Evolutionary conservation across 2,329 filamentous ascomycete genomes (phyloP), one percentile per base, ranked within the genome.

Genomic region (Aspergillus chevalieri): DNA sequence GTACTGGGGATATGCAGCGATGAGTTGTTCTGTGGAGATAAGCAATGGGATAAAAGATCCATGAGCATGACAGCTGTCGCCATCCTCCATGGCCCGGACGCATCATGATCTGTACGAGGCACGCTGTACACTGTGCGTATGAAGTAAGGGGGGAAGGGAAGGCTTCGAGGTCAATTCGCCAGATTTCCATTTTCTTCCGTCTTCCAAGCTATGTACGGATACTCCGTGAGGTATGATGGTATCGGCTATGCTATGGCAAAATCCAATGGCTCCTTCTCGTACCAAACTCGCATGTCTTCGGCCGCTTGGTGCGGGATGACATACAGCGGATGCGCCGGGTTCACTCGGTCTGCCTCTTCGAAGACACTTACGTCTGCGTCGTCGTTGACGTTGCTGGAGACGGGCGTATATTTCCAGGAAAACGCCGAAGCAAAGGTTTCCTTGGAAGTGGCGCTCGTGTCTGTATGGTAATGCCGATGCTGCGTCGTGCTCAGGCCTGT

Each of bases 401-500:
- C 65, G 52, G 66, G 67, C 58, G 63, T 65, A 65, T 63, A 68
- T 47, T 59, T 61, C 70, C 68, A 71, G 47, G 66, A 62, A 56
- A 73, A 69, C 38, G 67, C 65, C 14, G 65, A 66, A 21, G 64
- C 52, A 46, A 73, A 70, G 5, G 53, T 54, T 14, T 57, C 54
- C 26, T 57, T 57, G 3, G 61, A 58, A 28, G 67, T 65, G 22
- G 65, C 59, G 42, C 68, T 64, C 4, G 54, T 50, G 47, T 62
- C 56, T 19, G 70, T 71, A 56, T 78, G 78, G 34, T 68, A 69
- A 57, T 79, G 80, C 36, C 70, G 63, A 67, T 95, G 81, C 71
- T 95, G 89, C 21, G 86, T 85, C 47, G 84, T 86, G 67, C 88
- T 93, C 57, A 97, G 76, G 4, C 92, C 92, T 19, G 86, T 84